These are phyloP conservation scores for Camellia sinensis DNA, from an alignment of 148 eudicot genomes.

Conservation along the genomic window DNA sequence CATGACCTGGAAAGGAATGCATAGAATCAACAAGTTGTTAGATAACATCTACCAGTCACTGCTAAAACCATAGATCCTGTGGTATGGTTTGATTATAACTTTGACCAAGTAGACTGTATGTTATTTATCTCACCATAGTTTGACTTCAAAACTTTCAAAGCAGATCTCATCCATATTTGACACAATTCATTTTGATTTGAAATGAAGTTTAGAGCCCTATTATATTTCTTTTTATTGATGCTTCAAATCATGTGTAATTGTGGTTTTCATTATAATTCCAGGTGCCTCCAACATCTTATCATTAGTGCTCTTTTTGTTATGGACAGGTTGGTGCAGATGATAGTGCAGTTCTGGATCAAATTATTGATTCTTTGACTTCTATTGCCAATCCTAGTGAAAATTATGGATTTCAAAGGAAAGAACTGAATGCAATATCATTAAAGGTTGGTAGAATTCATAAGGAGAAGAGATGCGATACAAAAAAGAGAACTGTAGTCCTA, in stretches of 20 bases:
- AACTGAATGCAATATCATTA: slow-evolving; percentile 47
- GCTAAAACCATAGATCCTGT: slow-evolving; percentile 1
- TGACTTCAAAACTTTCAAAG: too few species aligned
- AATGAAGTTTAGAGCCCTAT: neutral
- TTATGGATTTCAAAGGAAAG: slow-evolving; percentile 33
- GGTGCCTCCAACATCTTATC: slow-evolving; percentile 1
- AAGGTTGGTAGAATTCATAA: slow-evolving; percentile 55
- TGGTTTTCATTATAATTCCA: neutral
- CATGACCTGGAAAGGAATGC: neutral
- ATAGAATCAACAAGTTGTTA: neutral
- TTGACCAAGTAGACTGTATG: neutral
- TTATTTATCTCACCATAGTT: neutral
- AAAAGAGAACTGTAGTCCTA: slow-evolving; percentile 49
- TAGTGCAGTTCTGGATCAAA: slow-evolving; percentile 59
- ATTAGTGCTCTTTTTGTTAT: slow-evolving; percentile 11
- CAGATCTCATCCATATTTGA: neutral
- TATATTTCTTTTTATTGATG: neutral
- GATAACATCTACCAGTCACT: neutral
- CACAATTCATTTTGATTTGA: neutral
- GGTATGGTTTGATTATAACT: neutral
- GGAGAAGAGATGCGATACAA: slow-evolving; percentile 27
- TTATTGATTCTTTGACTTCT: slow-evolving; percentile 69
- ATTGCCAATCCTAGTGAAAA: slow-evolving; percentile 55
- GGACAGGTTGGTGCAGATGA: slow-evolving; percentile 91
- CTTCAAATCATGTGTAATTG: neutral